These are phyloP conservation scores for Saccharomyces jurei DNA, from an alignment of 805 yeast genomes.

Conservation along the genomic window DNA sequence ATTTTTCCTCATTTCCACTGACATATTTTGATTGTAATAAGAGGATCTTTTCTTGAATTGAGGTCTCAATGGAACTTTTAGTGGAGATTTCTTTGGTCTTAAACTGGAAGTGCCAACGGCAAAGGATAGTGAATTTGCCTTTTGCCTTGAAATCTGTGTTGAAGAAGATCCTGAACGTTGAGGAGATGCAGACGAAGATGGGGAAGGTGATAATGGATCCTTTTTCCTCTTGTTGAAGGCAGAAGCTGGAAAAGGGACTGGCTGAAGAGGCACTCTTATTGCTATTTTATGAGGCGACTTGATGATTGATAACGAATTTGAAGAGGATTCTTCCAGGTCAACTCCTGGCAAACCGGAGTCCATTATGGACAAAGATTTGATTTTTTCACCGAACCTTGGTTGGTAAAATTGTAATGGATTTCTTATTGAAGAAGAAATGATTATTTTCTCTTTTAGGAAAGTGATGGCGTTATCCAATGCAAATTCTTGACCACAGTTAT, in stretches of 20 bases:
- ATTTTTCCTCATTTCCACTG: not conserved
- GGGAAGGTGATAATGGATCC: not conserved
- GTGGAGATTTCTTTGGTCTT: not conserved
- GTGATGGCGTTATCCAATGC: slow-evolving; percentile 75
- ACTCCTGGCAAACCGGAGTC: not conserved
- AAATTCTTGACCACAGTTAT: slow-evolving; percentile 86
- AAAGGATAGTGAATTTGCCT: not conserved
- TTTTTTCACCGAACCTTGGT: slow-evolving; percentile 6
- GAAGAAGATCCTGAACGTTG: not conserved
- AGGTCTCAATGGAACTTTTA: not conserved
- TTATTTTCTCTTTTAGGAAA: slow-evolving; percentile 52
- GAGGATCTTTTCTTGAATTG: not conserved
- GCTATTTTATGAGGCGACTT: not conserved
- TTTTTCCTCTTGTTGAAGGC: not conserved
- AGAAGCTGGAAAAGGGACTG: not conserved
- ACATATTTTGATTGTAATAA: not conserved
- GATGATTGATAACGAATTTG: not conserved
- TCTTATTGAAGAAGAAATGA: slow-evolving; percentile 32
- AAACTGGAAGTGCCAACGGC: not conserved
- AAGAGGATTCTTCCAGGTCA: not conserved
- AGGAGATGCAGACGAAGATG: not conserved
- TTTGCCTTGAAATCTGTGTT: not conserved
- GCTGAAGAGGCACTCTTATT: not conserved
- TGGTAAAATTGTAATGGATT: slow-evolving; percentile 27
- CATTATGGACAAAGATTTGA: not conserved